Percentiles rank a stretch among this genome's conserved stretches.
Conservation (phyloP, 192 early-diverging fungal genomes). For the Umbelopsis vinacea region DNA sequence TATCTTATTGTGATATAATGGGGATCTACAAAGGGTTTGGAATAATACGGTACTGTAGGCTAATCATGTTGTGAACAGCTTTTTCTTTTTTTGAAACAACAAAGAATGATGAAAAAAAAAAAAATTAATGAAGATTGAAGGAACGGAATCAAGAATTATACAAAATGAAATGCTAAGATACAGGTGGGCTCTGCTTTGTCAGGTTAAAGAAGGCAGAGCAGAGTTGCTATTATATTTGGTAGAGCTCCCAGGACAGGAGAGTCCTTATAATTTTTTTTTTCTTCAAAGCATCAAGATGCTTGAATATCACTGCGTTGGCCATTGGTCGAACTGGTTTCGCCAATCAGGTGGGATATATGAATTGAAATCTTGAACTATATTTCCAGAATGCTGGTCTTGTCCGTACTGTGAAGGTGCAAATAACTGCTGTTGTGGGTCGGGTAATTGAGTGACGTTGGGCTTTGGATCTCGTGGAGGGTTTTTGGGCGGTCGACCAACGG, state of each 20-base stretch:
- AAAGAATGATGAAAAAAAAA: background rate
- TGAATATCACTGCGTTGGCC: background rate
- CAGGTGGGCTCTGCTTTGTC: background rate
- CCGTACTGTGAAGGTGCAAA: background rate
- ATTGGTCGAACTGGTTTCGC: background rate
- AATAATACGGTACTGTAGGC: too few relatives aligned
- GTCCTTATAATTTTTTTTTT: too few relatives aligned
- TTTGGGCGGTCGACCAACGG: background rate
- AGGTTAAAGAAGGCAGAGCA: background rate
- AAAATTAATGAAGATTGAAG: background rate
- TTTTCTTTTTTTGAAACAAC: background rate
- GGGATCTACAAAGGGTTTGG: too few relatives aligned
- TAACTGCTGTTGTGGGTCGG: background rate
- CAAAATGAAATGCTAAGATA: background rate
- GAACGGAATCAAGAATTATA: background rate
- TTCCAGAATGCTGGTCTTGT: background rate
- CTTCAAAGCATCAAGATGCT: too few relatives aligned
- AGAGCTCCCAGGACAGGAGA: too few relatives aligned
- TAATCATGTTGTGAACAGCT: too few relatives aligned
- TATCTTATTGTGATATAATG: too few relatives aligned
- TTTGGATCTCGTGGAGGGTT: background rate
- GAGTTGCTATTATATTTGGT: background rate
- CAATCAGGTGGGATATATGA: constrained; percentile 5
- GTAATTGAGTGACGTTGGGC: background rate
- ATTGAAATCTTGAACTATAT: background rate